Conservation (phyloP, 1,284 basidiomycete genomes). For the Ganoderma sinense region DNA sequence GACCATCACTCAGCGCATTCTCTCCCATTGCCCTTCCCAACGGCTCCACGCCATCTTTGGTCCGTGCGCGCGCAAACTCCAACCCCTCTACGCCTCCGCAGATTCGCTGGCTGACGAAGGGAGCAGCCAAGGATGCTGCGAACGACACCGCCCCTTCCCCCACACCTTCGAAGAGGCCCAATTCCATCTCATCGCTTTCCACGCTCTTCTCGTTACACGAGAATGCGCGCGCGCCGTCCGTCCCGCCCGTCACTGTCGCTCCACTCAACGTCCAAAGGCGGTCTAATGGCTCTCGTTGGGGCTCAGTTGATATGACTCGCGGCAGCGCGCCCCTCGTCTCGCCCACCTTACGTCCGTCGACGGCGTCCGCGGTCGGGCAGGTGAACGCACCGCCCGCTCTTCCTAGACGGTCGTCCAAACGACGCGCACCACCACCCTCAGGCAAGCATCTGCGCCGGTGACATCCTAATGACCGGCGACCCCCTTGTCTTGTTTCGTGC, state of each 20-base stretch:
- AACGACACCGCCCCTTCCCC: slow-evolving; percentile 3
- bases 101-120: slow-evolving; percentile 22
- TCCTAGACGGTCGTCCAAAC: slow-evolving; percentile 24
- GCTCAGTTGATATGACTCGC: slow-evolving; percentile 18
- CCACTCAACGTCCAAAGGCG: slow-evolving; percentile 22
- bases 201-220: slow-evolving; percentile 19
- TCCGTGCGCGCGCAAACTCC: slow-evolving; percentile 18
- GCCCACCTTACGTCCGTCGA: background rate
- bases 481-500: background rate
- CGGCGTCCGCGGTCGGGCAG: background rate
- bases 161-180: slow-evolving; percentile 9
- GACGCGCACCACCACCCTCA: slow-evolving; percentile 17
- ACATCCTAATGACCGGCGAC: background rate
- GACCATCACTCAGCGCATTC: background rate
- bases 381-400: slow-evolving; percentile 5
- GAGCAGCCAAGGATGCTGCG: background rate
- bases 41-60: slow-evolving; percentile 5
- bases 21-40: slow-evolving; percentile 14
- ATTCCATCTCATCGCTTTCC: slow-evolving; percentile 24
- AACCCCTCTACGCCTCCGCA: slow-evolving; percentile 20
- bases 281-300: slow-evolving; percentile 3
- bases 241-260: slow-evolving; percentile 8
- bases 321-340: slow-evolving; percentile 7
- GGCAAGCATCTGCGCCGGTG: slow-evolving; percentile 12
- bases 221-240: background rate